Base-by-base conservation (phyloP, 2,329 filamentous ascomycete species). In the Geosmithia putterillii region DNA sequence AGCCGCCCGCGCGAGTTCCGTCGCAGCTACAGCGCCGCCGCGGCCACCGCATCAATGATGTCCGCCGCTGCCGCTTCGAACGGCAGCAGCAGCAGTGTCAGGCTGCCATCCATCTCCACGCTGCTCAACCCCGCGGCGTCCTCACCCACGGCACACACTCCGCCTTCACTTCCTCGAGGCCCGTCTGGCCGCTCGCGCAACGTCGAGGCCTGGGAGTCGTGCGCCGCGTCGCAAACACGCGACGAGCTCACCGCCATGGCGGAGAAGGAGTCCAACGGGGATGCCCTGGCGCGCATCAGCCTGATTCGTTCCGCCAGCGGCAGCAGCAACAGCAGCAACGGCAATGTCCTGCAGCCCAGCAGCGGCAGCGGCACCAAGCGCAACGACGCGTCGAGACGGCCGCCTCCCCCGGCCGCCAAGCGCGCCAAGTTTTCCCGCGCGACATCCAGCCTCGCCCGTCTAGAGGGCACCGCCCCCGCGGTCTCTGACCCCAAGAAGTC, bases 121-220 rank as follows among this genome's bases (percentile, higher is more conserved):
- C 57, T 77, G 36, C 74, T 73, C 9, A 65, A 62, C 52, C 60
- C 65, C n/a, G 61, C 76, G 12, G 17, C 37, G 12, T 8, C 25
- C 19, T 32, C 28, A 4, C 10, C 10, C 28, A 14, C 41, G 12
- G 7, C n/a, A 12, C 15, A 18, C 12, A 3, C 14, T 7, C 14
- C 22, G 3, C 40, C 22, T 7, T 23, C 25, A 7, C 14, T n/a
- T 6, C 42, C 42, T 10, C 44, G 40, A 14, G 40, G 42, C 5
- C 35, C 17, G 4, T 79, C 81, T 44, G 86, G 86, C 44, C 76
- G 90, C 45, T 95, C 89, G 45, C 80, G 86, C 44, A 86, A 95
- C 59, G 86, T 88, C 17, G 80, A 88, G 42, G 85, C 83, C 7
- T 95, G 90, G 90, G 86, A 94, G 55, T 87, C 87, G 45, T 89